Evolutionary conservation across 495 filamentous ascomycete species (phyloP), one percentile per base, ranked within the genome.

Genomic region (Aspergillus bridgeri): DNA sequence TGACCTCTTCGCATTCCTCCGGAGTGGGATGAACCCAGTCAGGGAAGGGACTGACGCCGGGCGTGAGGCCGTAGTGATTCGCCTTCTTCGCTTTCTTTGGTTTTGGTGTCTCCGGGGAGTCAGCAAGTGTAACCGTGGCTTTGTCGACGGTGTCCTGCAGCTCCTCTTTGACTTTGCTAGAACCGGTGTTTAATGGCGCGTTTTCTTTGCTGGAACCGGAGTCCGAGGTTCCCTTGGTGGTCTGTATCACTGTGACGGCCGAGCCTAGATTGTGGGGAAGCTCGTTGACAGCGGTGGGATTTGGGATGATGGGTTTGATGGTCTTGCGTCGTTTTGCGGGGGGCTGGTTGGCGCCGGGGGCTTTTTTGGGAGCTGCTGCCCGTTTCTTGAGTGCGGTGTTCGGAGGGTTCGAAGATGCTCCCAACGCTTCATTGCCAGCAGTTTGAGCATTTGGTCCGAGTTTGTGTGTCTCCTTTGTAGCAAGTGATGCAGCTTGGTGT

Each of bases 1-100:
- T 81, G n/a, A 96, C 89, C 56, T 89, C 80, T 59, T 88, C 78
- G 63, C 90, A 95, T 60, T 89, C 85, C 11, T 86, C 81, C 1
- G 79, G 61, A 1, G 87, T 94, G 0, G 94, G 94, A 44, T 77
- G 82, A 3, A 65, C 52, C 67, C 82, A 87, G 22, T 87, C 77
- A 0, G 89, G 89, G 62, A 88, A 98, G 0, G 92, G 94, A 9
- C 67, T 76, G 24, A 60, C 42, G 7, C 79, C 79, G 6, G 75
- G 74, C 0, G 69, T 77, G 17, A 80, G 66, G 17, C 74, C 68
- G 48, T 80, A 81, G 27, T 60, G 56, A 29, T 66, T 69, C 4
- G 64, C 38, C 29, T 62, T 63, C 48, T 65, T 63, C 47, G 48
- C 15, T 53, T 62, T 65, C 27, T 49, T 56, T 29, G 58, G 53